Base-by-base conservation (phyloP, 1,284 basidiomycete genomes). In the Ustilago curta region DNA sequence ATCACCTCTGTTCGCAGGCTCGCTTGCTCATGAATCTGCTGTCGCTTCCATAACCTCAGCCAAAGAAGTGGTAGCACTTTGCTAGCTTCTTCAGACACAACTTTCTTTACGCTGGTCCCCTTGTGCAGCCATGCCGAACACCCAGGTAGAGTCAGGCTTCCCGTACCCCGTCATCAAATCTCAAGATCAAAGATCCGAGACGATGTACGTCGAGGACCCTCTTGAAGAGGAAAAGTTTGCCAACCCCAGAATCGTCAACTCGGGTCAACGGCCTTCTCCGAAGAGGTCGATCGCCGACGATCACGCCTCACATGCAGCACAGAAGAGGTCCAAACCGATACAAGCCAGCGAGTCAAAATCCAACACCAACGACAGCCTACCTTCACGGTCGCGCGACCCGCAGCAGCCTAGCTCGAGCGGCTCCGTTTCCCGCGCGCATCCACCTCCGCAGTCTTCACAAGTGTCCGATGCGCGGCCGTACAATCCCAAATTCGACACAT, bases 371-470 rank as follows among this genome's bases (percentile, higher is more conserved):
- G 32, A 23, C 23, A 39, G 32, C 11, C 44, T 48, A 32, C 37
- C 43, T 4, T 52, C 48, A 4, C n/a, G 21, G 16, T 32, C 53
- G 12, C 68, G 49, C 3, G 54, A 39, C 11, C 62, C 53, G 32
- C 68, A 61, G 6, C 62, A 65, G 8, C 62, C 58, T 0, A 39
- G 32, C 31, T 61, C 62, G 8, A 65, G 61, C 37, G 68, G 39
- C 19, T 58, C 58, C 3, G 4, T 56, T 3, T 18, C 49, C 16
- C 53, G 59, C 16, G 0, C 58, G 5, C 42, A 37, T 8, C 27
- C 42, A 4, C 39, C 48, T 21, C 19, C 19, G 18, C 40, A 19
- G 2, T 27, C 60, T 9, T 40, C 55, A 14, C 42, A 29, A 21
- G 37, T 31, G 8, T 16, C 35, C 9, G 6, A 27, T 37, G 23